A percentile compares a stretch with the other conserved stretches of the same genome.
These are phyloP conservation scores for Kodamaea nitidulidarum DNA, from an alignment of 805 yeast species.

Conservation along the genomic window DNA sequence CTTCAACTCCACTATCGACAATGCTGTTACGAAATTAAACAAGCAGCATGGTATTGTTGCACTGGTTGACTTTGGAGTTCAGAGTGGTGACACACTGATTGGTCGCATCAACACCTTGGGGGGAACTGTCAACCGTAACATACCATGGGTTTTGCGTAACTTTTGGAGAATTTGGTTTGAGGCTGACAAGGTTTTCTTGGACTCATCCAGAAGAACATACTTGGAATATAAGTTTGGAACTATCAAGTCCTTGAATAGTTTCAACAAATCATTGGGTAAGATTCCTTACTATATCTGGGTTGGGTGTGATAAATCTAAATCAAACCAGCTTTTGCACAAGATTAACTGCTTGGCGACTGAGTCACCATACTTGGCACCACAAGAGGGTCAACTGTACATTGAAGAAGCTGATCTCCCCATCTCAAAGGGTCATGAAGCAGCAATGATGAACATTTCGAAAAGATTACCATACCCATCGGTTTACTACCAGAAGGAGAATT, in stretches of 20 bases:
- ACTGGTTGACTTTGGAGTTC: conserved; percentile 79
- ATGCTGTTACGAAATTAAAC: conserved; percentile 50
- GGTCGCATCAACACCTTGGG: conserved; percentile 75
- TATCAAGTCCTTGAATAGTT: conserved; percentile 64
- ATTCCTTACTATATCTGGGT: conserved; percentile 84
- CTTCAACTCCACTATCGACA: conserved; percentile 74
- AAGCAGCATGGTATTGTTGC: conserved; percentile 58
- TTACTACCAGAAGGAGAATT: conserved; percentile 71
- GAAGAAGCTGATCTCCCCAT: conserved; percentile 32
- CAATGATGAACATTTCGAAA: conserved; percentile 54
- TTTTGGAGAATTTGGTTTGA: conserved; percentile 90
- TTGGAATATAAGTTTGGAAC: conserved; percentile 82
- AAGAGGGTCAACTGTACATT: conserved; percentile 9
- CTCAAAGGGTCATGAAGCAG: conserved; percentile 77
- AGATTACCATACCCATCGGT: conserved; percentile 76
- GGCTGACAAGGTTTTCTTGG: conserved; percentile 74
- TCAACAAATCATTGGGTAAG: conserved; percentile 61
- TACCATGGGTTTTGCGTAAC: conserved; percentile 71
- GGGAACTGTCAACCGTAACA: conserved; percentile 66
- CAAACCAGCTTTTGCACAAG: conserved; percentile 50
- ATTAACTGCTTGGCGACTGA: conserved; percentile 74
- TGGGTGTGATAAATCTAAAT: conserved; percentile 48
- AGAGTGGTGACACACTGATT: conserved; percentile 55
- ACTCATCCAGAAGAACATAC: conserved; percentile 77
- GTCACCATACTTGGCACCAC: conserved; percentile 75